A percentile compares a stretch with the other conserved stretches of the same genome.
Evolutionary conservation across 495 filamentous ascomycete species (phyloP).

Genomic region (Penicillium coffeae): DNA sequence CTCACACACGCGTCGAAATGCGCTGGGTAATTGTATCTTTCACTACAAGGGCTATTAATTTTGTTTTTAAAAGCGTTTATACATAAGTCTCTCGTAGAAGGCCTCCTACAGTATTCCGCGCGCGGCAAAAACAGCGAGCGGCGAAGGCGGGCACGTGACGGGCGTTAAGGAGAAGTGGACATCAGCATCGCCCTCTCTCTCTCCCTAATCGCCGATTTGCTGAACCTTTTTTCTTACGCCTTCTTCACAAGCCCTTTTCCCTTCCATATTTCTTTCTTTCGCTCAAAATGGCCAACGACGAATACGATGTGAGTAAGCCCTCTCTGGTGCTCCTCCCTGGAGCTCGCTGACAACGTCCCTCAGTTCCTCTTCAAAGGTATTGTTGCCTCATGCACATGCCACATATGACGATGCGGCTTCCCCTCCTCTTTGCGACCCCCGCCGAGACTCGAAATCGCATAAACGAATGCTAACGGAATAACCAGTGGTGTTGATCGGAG

Average conservation of each 20-base stretch:
- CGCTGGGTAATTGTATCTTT: too few relatives aligned
- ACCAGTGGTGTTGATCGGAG: slow-evolving; percentile 95
- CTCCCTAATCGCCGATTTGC: slow-evolving; percentile 19
- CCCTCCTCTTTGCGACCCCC: not conserved
- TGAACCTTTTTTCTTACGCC: slow-evolving; percentile 16
- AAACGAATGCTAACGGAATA: slow-evolving; percentile 6
- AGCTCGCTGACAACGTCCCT: slow-evolving; percentile 10
- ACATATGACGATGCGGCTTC: slow-evolving; percentile 7
- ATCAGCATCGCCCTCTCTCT: slow-evolving; percentile 36
- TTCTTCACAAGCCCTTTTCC: slow-evolving; percentile 18
- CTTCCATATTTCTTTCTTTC: slow-evolving; percentile 3
- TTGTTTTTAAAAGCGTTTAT: too few relatives aligned
- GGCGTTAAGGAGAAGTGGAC: not conserved
- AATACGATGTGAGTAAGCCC: slow-evolving; percentile 86
- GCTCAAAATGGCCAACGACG: slow-evolving; percentile 91
- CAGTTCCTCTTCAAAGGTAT: slow-evolving; percentile 99
- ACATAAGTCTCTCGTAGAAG: too few relatives aligned
- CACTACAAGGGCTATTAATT: too few relatives aligned
- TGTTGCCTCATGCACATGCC: slow-evolving; percentile 26
- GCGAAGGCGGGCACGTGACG: not conserved
- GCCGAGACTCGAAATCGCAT: not conserved
- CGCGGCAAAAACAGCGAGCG: slow-evolving; percentile 23
- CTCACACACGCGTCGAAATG: too few relatives aligned
- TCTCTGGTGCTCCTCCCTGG: slow-evolving; percentile 3
- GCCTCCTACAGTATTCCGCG: too few relatives aligned